Conservation (phyloP, 768 basidiomycete genomes). For the Agaricus blazei region DNA sequence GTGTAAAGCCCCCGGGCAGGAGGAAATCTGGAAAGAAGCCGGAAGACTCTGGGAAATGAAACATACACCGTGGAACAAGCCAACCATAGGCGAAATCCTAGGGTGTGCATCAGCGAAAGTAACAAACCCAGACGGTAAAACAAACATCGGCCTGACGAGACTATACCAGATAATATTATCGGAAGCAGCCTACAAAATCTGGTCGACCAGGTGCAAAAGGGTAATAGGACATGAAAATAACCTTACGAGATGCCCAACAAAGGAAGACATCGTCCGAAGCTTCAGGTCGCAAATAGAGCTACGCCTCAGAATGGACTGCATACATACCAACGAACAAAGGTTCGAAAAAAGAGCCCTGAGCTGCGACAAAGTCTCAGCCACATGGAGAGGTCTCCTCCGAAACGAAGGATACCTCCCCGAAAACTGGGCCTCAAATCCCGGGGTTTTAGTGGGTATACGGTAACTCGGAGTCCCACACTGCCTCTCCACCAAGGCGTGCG, state of each 20-base stretch:
- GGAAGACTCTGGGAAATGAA: not conserved
- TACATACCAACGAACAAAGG: not conserved
- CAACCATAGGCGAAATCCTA: not conserved
- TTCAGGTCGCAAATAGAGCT: not conserved
- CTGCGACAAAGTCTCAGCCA: not conserved
- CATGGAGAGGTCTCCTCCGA: not conserved
- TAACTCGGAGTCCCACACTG: not conserved
- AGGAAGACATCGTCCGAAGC: not conserved
- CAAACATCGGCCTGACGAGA: not conserved
- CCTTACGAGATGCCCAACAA: not conserved
- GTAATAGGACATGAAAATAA: not conserved
- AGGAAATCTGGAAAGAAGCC: not conserved
- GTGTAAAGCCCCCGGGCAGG: not conserved
- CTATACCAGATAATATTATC: not conserved
- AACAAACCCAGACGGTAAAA: not conserved
- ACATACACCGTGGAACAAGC: not conserved
- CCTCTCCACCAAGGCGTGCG: not conserved
- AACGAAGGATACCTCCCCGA: not conserved
- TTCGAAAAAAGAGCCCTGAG: not conserved
- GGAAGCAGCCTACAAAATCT: not conserved
- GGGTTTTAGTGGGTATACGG: conserved; percentile 6
- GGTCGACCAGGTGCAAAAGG: not conserved
- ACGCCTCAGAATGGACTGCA: not conserved
- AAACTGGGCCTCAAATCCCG: not conserved
- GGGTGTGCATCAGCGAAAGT: not conserved